phyloP scores from a whole-genome alignment of 306 rosid genomes.

The Gastrolobium bilobum region DNA sequence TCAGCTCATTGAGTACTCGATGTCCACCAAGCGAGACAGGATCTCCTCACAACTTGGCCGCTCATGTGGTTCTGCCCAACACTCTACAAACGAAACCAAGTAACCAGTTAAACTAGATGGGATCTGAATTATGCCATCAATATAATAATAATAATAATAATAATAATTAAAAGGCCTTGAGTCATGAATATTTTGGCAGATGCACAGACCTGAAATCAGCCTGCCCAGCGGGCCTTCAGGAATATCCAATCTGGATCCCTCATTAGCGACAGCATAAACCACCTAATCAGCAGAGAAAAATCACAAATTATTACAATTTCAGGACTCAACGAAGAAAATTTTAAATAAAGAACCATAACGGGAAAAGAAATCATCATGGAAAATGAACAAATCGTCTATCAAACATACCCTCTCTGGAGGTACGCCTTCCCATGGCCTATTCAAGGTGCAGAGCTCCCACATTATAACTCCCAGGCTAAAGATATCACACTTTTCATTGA shows the following conservation, averaged over 20 bases:
- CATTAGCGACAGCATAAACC: constrained; percentile 85
- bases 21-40: constrained; percentile 84
- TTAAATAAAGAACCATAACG: neutral
- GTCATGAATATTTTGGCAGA: neutral
- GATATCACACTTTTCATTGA: constrained; percentile 93
- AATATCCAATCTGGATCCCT: constrained; percentile 89
- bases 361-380: neutral
- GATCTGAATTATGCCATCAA: constrained; percentile 16
- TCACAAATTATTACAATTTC: constrained; percentile 9
- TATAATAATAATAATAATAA: neutral
- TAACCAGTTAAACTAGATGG: constrained; percentile 31
- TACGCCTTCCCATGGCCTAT: constrained; percentile 93
- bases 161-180: neutral
- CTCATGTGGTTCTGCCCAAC: constrained; percentile 89
- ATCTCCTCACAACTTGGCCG: constrained; percentile 96
- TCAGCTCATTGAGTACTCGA: constrained; percentile 81
- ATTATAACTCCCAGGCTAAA: constrained; percentile 94
- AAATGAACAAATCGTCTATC: constrained; percentile 5
- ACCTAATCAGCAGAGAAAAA: constrained; percentile 66
- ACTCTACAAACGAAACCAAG: constrained; percentile 63
- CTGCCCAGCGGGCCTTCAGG: constrained; percentile 94
- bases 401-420: constrained; percentile 86
- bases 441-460: constrained; percentile 98
- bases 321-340: neutral
- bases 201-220: constrained; percentile 77